Conservation (phyloP, 345 rosid species). For the Streptanthus diversifolius region DNA sequence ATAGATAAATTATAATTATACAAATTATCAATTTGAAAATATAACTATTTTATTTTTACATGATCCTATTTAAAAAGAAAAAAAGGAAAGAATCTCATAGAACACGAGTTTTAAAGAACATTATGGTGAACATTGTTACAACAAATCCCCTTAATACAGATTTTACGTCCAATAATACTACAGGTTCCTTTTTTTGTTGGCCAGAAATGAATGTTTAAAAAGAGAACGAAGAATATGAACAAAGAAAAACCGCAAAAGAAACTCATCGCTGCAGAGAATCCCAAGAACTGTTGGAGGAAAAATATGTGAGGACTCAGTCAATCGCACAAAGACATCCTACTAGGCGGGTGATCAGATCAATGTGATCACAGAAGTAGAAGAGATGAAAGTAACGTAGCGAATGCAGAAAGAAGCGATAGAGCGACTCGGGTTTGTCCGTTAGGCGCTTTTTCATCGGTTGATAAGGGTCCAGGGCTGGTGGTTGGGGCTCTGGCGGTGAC, state of each 20-base stretch:
- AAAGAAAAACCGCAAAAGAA: slow-evolving; percentile 18
- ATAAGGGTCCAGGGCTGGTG: slow-evolving; percentile 23
- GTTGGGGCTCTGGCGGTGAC: slow-evolving; percentile 21
- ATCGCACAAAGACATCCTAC: slow-evolving; percentile 13
- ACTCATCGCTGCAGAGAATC: slow-evolving; percentile 13
- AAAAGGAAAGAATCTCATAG: background rate
- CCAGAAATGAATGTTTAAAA: background rate
- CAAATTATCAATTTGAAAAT: too few relatives aligned
- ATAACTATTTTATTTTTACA: too few relatives aligned
- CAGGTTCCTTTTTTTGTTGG: background rate
- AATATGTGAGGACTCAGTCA: background rate
- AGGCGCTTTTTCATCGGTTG: slow-evolving; percentile 31
- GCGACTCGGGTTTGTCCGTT: slow-evolving; percentile 48
- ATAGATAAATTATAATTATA: too few relatives aligned
- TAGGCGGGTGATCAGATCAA: background rate
- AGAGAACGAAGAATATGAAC: slow-evolving; percentile 21
- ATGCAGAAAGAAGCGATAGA: slow-evolving; percentile 29
- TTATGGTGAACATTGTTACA: slow-evolving; percentile 6
- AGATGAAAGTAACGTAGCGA: slow-evolving; percentile 33
- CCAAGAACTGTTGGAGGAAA: slow-evolving; percentile 5
- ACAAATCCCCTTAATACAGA: background rate
- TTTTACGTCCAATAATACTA: background rate
- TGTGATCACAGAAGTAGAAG: slow-evolving; percentile 42
- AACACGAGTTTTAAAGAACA: background rate
- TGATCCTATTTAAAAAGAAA: too few relatives aligned